Base-by-base conservation (phyloP, 164 flowering plant species). In the Umbellularia californica region DNA sequence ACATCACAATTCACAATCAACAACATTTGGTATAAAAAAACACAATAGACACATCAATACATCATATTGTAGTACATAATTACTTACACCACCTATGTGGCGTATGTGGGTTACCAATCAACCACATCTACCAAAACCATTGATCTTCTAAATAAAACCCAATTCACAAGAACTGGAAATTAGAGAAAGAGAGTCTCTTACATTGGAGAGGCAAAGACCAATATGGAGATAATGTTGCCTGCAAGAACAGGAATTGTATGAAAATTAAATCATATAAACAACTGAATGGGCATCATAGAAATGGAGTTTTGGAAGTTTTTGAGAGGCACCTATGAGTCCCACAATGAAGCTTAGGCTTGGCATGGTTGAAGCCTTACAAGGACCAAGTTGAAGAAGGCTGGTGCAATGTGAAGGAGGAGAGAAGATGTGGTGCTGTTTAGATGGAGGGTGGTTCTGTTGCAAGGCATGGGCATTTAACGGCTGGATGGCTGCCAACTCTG, bases 181-280 rank as follows among this genome's bases (percentile, higher is more conserved):
- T 9, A 68, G 27, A 50, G 28, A 50, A 22, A 24, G 67, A 27
- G 20, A 55, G 23, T n/a, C 50, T 81, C 94, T 87, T 77, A 91
- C 97, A 89, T 81, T 68, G 97, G 97, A 72, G 94, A 87, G 55
- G 87, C 58, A 68, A 88, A 91, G 52, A 89, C 89, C 72, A 90
- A 80, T 22, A 90, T 75, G 22, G 97, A 89, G 25, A 92, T 82
- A 2, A 92, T 60, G 70, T 71, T 33, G 47, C 65, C 50, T 30
- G 35, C 33, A 71, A 23, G 19, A 3, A 52, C 73, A 51, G 23
- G 19, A 24, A 13, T 27, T 22, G 47, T 17, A n/a, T 2, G n/a
- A 58, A 23, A 14, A 64, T 58, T 52, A 10, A 68, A 70, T 1
- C 20, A 10, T 71, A 14, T 7, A 41, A n/a, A 35, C 1, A 71